Conservation (phyloP, 192 early-diverging fungal genomes). For the Obelidium mucronatum region DNA sequence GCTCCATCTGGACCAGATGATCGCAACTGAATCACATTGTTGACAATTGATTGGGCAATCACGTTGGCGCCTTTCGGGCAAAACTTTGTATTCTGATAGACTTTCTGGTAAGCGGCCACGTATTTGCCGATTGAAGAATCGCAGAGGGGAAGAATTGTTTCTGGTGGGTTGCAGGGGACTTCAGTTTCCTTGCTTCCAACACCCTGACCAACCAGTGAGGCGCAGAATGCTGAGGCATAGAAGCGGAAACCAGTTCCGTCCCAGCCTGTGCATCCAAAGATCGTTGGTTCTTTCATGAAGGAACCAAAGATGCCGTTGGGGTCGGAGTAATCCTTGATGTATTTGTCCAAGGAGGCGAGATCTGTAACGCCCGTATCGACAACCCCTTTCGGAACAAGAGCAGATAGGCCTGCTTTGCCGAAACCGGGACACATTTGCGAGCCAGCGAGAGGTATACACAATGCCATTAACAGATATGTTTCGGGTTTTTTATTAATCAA, state of each 20-base stretch:
- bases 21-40: background rate
- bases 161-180: background rate
- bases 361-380: background rate
- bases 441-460: too few species aligned
- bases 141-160: background rate
- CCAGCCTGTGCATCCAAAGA: background rate
- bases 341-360: background rate
- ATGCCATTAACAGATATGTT: too few species aligned
- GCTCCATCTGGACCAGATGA: too few species aligned
- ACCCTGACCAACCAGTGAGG: background rate
- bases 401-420: background rate
- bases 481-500: too few species aligned
- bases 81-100: background rate
- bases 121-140: background rate
- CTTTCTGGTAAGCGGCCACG: background rate
- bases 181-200: constrained; percentile 1
- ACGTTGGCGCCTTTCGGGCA: background rate
- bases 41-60: background rate
- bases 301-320: background rate
- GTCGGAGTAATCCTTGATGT: background rate
- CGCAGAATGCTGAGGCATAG: background rate
- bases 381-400: background rate
- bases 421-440: too few species aligned
- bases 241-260: constrained; percentile 3
- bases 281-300: background rate